Evolutionary conservation across 495 filamentous ascomycete genomes (phyloP), one percentile per base, ranked within the genome.

Genomic region (Cenococcum geophilum): DNA sequence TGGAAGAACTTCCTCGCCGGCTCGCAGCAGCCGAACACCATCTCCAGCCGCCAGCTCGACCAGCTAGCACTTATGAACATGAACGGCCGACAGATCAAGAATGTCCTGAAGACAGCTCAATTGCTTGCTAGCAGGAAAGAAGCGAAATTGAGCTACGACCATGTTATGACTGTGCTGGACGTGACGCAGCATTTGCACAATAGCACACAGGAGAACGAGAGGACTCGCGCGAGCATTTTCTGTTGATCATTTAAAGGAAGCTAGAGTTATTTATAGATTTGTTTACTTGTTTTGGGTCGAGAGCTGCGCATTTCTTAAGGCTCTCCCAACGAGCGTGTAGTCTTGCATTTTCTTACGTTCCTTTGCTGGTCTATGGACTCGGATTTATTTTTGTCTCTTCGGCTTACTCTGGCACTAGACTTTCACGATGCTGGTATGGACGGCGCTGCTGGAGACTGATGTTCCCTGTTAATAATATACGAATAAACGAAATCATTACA

Each of bases 71-170:
- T 60, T 2, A 71, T 76, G 61, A 64, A 77, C 55, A 70, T 86
- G 71, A 86, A 86, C 65, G 83, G 84, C 0, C 68, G 82, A 47
- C 79, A 86, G 72, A 88, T 87, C 61, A 84, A 85, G 71, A 88
- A 85, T 67, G 76, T 81, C 2, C 73, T 87, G 22, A 84, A 84
- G 69, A 85, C 77, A 3, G 81, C 80, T 20, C 71, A 75, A 22
- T 50, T 79, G 32, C 66, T 81, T 18, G 76, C 77, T 6, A 68
- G 54, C 10, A 66, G 66, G 59, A 69, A 73, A 59, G 70, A 75
- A 3, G 68, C 62, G 34, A 70, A 65, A 21, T 66, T 83, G 35
- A 68, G 55, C 14, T 65, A 75, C 25, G 58, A 69, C 32, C 78
- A 81, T 63, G 71, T 83, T 11, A 63, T 75, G 56, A 77, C 68